These are phyloP conservation scores for Quercus ilex DNA, from an alignment of 306 rosid genomes.

Conservation along the genomic window DNA sequence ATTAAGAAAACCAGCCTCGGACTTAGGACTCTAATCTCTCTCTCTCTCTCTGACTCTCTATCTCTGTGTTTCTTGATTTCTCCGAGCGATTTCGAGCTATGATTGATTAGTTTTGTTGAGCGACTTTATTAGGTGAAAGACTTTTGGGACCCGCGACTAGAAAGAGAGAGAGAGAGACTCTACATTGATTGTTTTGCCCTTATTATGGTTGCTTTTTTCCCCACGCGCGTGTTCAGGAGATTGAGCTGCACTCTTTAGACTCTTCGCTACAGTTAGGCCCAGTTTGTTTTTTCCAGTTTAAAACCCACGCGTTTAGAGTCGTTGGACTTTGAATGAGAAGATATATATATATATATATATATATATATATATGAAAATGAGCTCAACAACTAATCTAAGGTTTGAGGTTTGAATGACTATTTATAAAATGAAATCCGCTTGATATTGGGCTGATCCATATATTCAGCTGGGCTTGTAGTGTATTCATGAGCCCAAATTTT, in stretches of 20 bases:
- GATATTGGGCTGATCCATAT: background rate
- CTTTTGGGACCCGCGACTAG: background rate
- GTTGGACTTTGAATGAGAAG: too few species aligned
- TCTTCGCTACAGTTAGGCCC: too few species aligned
- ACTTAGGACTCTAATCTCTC: background rate
- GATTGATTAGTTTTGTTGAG: conserved; percentile 5
- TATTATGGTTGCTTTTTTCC: background rate
- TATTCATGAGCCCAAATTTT: too few species aligned
- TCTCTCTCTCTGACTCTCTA: background rate
- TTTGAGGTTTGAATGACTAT: background rate
- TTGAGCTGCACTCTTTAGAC: background rate
- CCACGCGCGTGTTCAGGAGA: conserved; percentile 18
- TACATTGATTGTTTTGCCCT: too few species aligned
- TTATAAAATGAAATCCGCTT: background rate
- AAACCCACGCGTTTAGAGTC: too few species aligned
- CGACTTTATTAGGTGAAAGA: conserved; percentile 12
- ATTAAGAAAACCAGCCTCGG: background rate
- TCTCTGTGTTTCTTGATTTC: background rate
- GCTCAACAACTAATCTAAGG: too few species aligned
- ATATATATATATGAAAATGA: too few species aligned
- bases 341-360: too few species aligned
- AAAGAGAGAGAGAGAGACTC: too few species aligned
- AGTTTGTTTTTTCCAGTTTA: too few species aligned
- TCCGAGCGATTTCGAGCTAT: background rate
- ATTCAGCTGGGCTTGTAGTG: too few species aligned